Evolutionary conservation across 1,284 basidiomycete species (phyloP), one percentile per base, ranked within the genome.

Genomic region (Anthracocystis panici-leucophaei): DNA sequence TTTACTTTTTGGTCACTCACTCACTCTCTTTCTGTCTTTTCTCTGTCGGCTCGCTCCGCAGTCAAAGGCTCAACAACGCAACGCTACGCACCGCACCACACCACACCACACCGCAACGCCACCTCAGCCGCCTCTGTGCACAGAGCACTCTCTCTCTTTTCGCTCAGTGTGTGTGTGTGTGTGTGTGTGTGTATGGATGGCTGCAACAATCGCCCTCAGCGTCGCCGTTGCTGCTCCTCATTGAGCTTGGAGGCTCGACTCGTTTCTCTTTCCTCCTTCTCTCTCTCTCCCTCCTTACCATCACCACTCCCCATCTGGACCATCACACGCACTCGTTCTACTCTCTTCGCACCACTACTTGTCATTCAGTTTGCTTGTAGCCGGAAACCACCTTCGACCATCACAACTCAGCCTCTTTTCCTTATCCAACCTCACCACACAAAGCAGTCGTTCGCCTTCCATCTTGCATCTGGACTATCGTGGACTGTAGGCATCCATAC

Each of bases 41-140:
- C n/a, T 8, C 12, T n/a, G 27, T 48, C 46, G 46, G 46, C 25
- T 48, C 27, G 27, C 27, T 48, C 46, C 46, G 46, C 29, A 29
- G 46, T n/a, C 18, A 31, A 14, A 14, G 16, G 45, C 35, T 38
- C 12, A 16, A 38, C 35, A 38, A 14, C 35, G 35, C 11, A 38
- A 38, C 14, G 35, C 35, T 16, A 38, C 35, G 35, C 35, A 38
- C 4, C 10, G 31, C 11, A 38, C 10, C 35, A 16, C 35, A 38
- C 5, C 31, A 33, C 35, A 27, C 27, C 27, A 38, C 35, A 38
- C 2, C 35, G 35, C 11, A 38, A 38, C 14, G 35, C 35, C 12
- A 38, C 5, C 31, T 10, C 35, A 14, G 35, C 35, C 35, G 35
- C 12, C 35, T 38, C 35, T 38, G 35, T 12, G 14, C 35, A 16